These are phyloP conservation scores for Quercus lobata DNA, from an alignment of 331 rosid genomes.

Conservation along the genomic window DNA sequence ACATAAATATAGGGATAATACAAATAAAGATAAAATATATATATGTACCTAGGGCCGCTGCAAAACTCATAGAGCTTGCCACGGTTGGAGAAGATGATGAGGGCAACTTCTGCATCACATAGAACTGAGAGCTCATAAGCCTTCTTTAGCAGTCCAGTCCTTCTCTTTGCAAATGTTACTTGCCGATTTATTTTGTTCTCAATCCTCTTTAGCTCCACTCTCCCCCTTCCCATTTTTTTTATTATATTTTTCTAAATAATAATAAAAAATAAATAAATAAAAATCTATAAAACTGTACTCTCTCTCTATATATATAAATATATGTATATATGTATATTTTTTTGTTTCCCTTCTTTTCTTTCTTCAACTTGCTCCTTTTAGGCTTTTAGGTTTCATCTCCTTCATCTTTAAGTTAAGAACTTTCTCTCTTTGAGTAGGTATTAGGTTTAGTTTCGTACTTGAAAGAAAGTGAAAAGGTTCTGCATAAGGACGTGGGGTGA, in stretches of 20 bases:
- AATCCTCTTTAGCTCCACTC: slow-evolving; percentile 78
- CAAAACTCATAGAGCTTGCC: slow-evolving; percentile 78
- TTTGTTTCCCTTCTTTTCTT: too few species aligned
- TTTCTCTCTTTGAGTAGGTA: slow-evolving; percentile 20
- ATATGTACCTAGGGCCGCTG: slow-evolving; percentile 53
- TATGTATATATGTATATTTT: too few species aligned
- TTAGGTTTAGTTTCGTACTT: slow-evolving; percentile 2
- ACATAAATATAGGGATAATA: too few species aligned
- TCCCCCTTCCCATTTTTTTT: slow-evolving; percentile 62
- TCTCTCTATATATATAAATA: fast-evolving
- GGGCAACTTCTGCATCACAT: slow-evolving; percentile 80
- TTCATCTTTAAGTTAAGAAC: slow-evolving; percentile 19
- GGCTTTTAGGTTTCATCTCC: not conserved
- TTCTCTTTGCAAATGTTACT: slow-evolving; percentile 77
- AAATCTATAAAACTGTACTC: too few species aligned
- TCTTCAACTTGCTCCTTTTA: too few species aligned
- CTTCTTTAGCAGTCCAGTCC: slow-evolving; percentile 67
- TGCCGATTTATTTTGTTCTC: slow-evolving; percentile 77
- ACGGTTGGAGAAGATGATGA: slow-evolving; percentile 63
- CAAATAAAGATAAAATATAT: too few species aligned
- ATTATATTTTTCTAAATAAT: too few species aligned
- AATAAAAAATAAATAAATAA: too few species aligned
- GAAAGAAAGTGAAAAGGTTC: not conserved
- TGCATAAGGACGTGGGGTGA: too few species aligned
- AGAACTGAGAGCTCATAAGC: slow-evolving; percentile 80